Evolutionary conservation across 257 asterid genomes (phyloP).

Genomic region (Solanum piurae): DNA sequence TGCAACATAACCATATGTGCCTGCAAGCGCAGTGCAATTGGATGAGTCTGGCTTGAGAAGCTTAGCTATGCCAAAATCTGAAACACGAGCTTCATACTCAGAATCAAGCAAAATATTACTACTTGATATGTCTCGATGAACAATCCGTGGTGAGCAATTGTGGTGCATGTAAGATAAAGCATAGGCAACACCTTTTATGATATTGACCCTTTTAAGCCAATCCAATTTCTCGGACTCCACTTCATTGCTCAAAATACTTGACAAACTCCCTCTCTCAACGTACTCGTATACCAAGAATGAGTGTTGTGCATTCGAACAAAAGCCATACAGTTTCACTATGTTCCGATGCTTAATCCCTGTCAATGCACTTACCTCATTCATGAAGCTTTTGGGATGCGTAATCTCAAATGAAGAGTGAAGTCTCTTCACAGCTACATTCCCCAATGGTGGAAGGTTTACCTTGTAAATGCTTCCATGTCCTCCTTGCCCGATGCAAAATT

Average conservation of each 20-base stretch:
- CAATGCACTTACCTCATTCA: not conserved
- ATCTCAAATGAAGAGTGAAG: not conserved
- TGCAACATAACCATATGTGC: too few species aligned
- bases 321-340: conserved; percentile 1
- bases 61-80: too few species aligned
- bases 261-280: not conserved
- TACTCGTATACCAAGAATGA: not conserved
- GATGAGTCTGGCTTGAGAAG: too few species aligned
- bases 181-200: not conserved
- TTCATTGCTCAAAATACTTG: not conserved
- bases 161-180: not conserved
- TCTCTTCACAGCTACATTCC: not conserved
- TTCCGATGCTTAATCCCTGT: not conserved
- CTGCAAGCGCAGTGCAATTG: too few species aligned
- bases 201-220: not conserved
- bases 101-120: too few species aligned
- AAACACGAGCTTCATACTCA: too few species aligned
- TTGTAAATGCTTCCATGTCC: not conserved
- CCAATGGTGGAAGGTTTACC: not conserved
- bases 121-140: too few species aligned
- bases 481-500: not conserved
- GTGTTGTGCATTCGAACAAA: not conserved
- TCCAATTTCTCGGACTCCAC: not conserved
- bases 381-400: not conserved
- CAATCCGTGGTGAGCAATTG: not conserved